Evolutionary conservation across 2,329 filamentous ascomycete species (phyloP).

Genomic region (Raffaelea ambrosiae): DNA sequence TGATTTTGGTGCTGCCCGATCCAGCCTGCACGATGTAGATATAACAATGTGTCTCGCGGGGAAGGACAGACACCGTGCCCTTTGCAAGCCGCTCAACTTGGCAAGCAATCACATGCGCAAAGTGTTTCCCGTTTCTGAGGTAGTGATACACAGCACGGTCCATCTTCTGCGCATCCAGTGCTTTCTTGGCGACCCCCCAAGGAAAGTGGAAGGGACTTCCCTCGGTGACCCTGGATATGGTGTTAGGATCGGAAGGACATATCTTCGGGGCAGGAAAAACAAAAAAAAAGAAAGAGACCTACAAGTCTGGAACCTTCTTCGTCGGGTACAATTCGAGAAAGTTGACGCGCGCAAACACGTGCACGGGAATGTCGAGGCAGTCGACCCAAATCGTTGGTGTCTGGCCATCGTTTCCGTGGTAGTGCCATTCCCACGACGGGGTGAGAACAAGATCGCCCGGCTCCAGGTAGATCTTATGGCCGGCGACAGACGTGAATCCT

Average conservation of each 20-base stretch:
- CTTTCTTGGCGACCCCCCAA: not conserved
- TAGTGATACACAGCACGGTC: not conserved
- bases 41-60: constrained; percentile 38
- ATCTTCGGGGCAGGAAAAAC: not conserved
- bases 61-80: constrained; percentile 19
- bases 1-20: constrained; percentile 31
- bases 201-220: constrained; percentile 1
- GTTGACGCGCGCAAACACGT: constrained; percentile 40
- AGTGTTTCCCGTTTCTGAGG: constrained; percentile 1
- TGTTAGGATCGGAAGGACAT: not conserved
- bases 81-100: constrained; percentile 38
- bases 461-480: constrained; percentile 39
- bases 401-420: constrained; percentile 49
- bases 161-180: not conserved
- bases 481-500: constrained; percentile 50
- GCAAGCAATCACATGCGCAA: constrained; percentile 37
- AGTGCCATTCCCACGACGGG: constrained; percentile 50
- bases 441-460: constrained; percentile 49
- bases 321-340: constrained; percentile 41
- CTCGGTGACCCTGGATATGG: not conserved
- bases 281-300: not conserved
- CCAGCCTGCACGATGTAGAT: constrained; percentile 46
- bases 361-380: constrained; percentile 44
- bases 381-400: constrained; percentile 51
- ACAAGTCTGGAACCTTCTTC: not conserved